Conservation (phyloP, 2,329 filamentous ascomycete species). For the Coniochaeta ligniaria region DNA sequence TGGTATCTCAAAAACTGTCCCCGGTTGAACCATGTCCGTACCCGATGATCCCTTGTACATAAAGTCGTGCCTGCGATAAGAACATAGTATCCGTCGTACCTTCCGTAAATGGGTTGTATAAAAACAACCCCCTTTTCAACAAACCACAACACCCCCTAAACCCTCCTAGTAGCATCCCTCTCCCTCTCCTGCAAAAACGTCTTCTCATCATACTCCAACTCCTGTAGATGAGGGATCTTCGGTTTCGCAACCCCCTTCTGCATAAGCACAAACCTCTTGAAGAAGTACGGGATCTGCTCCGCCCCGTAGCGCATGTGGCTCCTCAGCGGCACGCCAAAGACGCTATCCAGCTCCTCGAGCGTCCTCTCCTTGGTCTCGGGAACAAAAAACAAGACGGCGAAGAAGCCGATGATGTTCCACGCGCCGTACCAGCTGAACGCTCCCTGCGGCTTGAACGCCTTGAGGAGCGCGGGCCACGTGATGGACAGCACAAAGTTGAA, state of each 20-base stretch:
- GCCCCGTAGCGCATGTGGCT: slow-evolving; percentile 13
- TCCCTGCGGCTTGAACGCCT: slow-evolving; percentile 36
- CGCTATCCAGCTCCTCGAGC: slow-evolving; percentile 29
- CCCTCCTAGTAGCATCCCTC: slow-evolving; percentile 3
- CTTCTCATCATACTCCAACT: slow-evolving; percentile 6
- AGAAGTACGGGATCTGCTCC: slow-evolving; percentile 10
- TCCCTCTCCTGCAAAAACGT: slow-evolving; percentile 5
- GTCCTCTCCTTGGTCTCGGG: slow-evolving; percentile 32
- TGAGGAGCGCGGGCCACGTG: slow-evolving; percentile 38
- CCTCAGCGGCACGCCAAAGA: slow-evolving; percentile 22
- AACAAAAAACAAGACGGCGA: slow-evolving; percentile 29
- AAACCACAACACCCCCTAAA: background rate
- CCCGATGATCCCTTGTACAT: background rate
- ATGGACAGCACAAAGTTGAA: slow-evolving; percentile 34
- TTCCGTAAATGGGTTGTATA: background rate
- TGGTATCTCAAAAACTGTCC: background rate
- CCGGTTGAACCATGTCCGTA: background rate
- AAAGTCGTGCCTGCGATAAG: no score
- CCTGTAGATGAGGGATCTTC: background rate
- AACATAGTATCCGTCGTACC: background rate
- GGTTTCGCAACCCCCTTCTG: background rate
- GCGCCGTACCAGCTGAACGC: slow-evolving; percentile 42
- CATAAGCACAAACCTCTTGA: slow-evolving; percentile 10
- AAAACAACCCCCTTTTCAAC: background rate
- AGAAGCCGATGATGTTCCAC: slow-evolving; percentile 40